Evolutionary conservation across 805 yeast genomes (phyloP), one percentile per base, ranked within the genome.

Genomic region (Yarrowia yakushimensis): DNA sequence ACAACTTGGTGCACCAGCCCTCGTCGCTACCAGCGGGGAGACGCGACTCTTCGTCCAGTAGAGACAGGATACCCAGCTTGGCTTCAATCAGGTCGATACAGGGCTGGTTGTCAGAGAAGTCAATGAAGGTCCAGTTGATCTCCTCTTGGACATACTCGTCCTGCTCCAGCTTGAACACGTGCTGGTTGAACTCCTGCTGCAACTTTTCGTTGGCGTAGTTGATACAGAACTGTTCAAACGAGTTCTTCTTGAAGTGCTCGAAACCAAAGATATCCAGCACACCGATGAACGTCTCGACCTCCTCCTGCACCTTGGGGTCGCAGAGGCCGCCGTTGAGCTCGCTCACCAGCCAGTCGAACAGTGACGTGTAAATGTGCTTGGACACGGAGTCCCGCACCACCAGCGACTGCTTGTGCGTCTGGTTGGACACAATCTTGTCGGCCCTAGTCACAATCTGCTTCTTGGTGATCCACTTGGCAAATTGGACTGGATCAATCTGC

Each of bases 331-430:
- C 73, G 74, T 93, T 93, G 66, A 91, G 88, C 67, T 85, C 85
- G 55, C 82, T 85, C 23, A 92, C 98, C 64, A 93, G 82, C 99
- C 99, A 93, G 71, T 93, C 98, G 69, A 93, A 93, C 65, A 94
- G 76, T 2, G 96, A 88, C 2, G 97, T 85, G 76, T 94, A 93
- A 57, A 94, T 87, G 73, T 87, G 93, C 74, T 93, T 93, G 55
- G 98, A 90, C 61, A 93, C 96, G n/a, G 99, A 94, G 76, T 93
- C 98, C 71, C 97, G 85, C 13, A 97, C 93, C 30, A 92, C 97
- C 25, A 84, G 69, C 9, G 98, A 96, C 72, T 92, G 96, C 69
- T 84, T 84, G 72, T 84, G 87, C 69, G 82, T 89, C 71, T 93
- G 79, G 72, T 88, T 90, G 23, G 96, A 86, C 52, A 86, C 85